phyloP scores from a whole-genome alignment of 306 rosid species.

The Clitoria ternatea region DNA sequence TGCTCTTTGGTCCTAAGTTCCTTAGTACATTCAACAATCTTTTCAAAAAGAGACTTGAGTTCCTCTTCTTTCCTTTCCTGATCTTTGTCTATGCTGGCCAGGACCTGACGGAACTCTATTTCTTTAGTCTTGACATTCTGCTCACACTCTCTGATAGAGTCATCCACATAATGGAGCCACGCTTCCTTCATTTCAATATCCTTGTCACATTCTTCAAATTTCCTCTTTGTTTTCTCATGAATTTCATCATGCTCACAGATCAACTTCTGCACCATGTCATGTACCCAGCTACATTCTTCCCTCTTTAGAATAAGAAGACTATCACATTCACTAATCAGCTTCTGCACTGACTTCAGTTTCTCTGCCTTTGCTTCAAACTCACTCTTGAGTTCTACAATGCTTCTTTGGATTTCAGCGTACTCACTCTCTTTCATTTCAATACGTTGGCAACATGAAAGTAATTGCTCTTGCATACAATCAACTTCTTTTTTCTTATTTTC shows the following conservation, averaged over 20 bases:
- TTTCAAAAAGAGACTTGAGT: constrained; percentile 5
- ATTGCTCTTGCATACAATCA: not conserved
- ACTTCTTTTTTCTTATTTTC: constrained; percentile 31
- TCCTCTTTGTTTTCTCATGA: not conserved
- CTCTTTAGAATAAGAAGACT: not conserved
- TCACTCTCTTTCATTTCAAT: constrained; percentile 24
- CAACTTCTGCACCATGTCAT: not conserved
- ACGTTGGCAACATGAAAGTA: constrained; percentile 5
- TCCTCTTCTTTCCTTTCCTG: constrained; percentile 7
- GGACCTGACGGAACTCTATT: not conserved
- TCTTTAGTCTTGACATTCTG: not conserved
- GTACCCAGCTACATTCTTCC: not conserved
- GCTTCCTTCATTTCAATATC: constrained; percentile 13
- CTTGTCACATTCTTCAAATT: constrained; percentile 4
- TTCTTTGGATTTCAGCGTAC: constrained; percentile 8
- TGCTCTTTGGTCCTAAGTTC: constrained; percentile 21
- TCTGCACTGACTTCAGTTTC: constrained; percentile 16
- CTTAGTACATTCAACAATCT: not conserved
- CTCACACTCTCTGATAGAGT: not conserved
- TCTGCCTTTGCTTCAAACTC: constrained; percentile 25
- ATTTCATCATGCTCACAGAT: not conserved
- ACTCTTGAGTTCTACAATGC: not conserved
- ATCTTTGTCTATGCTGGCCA: not conserved
- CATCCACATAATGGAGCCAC: not conserved
- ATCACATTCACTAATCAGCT: constrained; percentile 11